Base-by-base conservation (phyloP, 2,329 filamentous ascomycete genomes). In the Monilinia fructicola region DNA sequence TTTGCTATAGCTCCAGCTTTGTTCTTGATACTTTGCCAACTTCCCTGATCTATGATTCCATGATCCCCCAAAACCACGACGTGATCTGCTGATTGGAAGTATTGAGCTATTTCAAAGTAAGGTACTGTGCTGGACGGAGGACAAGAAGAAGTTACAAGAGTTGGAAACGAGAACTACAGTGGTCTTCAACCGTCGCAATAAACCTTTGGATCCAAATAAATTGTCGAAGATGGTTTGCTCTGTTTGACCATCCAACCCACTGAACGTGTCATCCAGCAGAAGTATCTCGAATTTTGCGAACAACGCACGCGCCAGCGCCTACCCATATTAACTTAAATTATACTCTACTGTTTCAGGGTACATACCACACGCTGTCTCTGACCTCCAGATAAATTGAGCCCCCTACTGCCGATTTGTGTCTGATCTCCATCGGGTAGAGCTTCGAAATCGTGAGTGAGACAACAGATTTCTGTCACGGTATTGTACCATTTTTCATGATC, bases 261-360 rank as follows among this genome's bases (percentile, higher is more conserved):
- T 81, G 46, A 84, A 78, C 0, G 78, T 73, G 62, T 84, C 81
- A 65, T 85, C 82, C 0, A 84, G 71, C 3, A 85, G 42, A 0
- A 82, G 23, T 0, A 83, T 72, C 1, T 77, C 71, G 9, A 72
- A 74, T 11, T 75, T 69, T 0, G 79, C 76, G 67, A 82, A 85
- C 0, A 84, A 72, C 1, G 82, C 81, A 21, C 83, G 76, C 4
- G 83, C 82, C 9, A 84, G 72, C 3, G 79, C 77, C 67, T 72
- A 59, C 2, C 14, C 12, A 67, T 59, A 44, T 52, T 28, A 50
- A 23, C 2, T 40, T 26, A 23, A 12, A 21, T 28, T 35, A 21
- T n/a, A 67, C 2, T 26, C 44, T 7, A 31, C 12, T 18, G 7
- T 23, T 60, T 38, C 53, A 0, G 6, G 21, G 16, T 16, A 50